phyloP scores from a whole-genome alignment of 176 grass and related monocot species.

The Phoenix roebelenii region DNA sequence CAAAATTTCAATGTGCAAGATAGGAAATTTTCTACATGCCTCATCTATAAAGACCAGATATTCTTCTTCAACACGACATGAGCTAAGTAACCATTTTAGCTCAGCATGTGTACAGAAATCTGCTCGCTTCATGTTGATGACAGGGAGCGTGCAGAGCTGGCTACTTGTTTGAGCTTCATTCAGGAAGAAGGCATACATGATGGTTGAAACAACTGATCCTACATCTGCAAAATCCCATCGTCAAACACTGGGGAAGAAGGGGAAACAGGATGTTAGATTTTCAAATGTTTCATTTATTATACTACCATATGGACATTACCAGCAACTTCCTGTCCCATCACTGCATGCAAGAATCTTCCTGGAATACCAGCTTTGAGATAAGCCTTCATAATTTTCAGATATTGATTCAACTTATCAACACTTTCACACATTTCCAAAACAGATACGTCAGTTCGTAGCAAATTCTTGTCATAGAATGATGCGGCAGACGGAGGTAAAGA shows the following conservation, averaged over 20 bases:
- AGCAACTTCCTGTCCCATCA: constrained; percentile 6
- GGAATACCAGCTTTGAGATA: constrained; percentile 11
- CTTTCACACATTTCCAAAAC: constrained; percentile 6
- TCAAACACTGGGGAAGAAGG: too few species aligned
- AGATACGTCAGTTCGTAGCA: background rate
- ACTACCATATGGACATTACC: constrained; percentile 1
- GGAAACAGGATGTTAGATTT: too few species aligned
- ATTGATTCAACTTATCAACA: constrained; percentile 13
- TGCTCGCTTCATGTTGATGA: constrained; percentile 2
- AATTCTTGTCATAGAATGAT: background rate
- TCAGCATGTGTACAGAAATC: constrained; percentile 10
- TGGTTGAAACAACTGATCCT: constrained; percentile 16
- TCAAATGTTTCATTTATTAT: too few species aligned
- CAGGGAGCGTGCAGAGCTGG: constrained; percentile 3
- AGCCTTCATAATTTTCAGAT: background rate
- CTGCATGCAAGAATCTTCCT: constrained; percentile 15
- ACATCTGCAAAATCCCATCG: constrained; percentile 4
- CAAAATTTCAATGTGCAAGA: too few species aligned
- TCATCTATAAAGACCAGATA: constrained; percentile 16
- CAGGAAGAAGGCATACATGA: constrained; percentile 14
- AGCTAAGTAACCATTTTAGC: constrained; percentile 17
- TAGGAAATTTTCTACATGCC: background rate
- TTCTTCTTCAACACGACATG: constrained; percentile 15
- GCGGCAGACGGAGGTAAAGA: constrained; percentile 12
- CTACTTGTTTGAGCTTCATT: constrained; percentile 2